A percentile compares a stretch with the other conserved stretches of the same genome.
These are phyloP conservation scores for Yarrowia sp. DNA, from an alignment of 805 yeast genomes.

Conservation along the genomic window DNA sequence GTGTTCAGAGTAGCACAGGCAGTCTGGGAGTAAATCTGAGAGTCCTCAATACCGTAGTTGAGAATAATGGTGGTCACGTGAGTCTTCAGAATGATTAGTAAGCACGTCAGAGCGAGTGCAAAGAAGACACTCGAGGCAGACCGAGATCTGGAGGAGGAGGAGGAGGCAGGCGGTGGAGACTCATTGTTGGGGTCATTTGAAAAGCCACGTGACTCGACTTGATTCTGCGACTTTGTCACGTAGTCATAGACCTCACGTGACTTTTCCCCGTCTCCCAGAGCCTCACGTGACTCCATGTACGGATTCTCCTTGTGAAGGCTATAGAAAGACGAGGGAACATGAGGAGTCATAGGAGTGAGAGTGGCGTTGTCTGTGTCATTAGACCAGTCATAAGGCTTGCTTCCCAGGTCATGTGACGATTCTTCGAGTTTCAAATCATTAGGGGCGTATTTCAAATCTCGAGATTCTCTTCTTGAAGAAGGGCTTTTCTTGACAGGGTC, in stretches of 20 bases:
- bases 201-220: no score
- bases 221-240: not conserved
- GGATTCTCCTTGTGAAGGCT: constrained; percentile 17
- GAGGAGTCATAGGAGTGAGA: constrained; percentile 5
- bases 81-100: constrained; percentile 14
- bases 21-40: constrained; percentile 18
- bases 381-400: constrained; percentile 14
- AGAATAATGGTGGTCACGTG: constrained; percentile 23
- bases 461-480: not conserved
- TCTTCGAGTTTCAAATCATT: not conserved
- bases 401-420: constrained; percentile 11
- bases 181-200: no score
- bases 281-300: constrained; percentile 8
- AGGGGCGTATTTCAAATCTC: no score
- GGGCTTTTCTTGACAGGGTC: not conserved
- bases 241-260: constrained; percentile 10
- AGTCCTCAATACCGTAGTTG: constrained; percentile 16
- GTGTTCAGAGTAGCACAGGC: constrained; percentile 32
- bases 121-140: not conserved
- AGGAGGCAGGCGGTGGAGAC: not conserved
- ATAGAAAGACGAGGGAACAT: constrained; percentile 13
- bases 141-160: not conserved
- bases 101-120: not conserved
- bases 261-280: not conserved
- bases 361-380: constrained; percentile 11